Base-by-base conservation (phyloP, 1,284 basidiomycete genomes). In the Mycena citricolor region DNA sequence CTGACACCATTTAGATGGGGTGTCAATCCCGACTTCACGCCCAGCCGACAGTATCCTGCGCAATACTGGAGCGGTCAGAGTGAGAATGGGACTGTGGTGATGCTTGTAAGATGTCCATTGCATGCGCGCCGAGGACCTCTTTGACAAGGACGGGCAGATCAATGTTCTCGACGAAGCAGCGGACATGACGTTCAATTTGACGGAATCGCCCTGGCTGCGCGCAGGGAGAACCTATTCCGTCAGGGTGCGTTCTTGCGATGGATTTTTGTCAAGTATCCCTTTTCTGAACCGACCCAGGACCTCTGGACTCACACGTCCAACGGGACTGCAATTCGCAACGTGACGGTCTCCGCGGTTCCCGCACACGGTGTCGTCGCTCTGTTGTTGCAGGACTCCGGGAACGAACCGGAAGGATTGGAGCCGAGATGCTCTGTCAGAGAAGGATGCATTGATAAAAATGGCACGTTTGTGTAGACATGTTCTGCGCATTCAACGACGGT, bases 1-100 rank as follows among this genome's bases (percentile, higher is more conserved):
- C 68, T 83, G 42, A 71, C 77, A 21, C 82, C 83, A 8, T 85
- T 84, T 67, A 66, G 79, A 52, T 84, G 83, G 83, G 82, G 83
- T 6, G 57, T 76, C 40, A 79, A 79, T 47, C 68, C 76, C 8
- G 65, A 80, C 55, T 80, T 73, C 63, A 71, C 71, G 17, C 69
- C 62, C 51, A 72, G 79, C 52, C 54, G 57, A 10, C 67, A 68
- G 4, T 69, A 75, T 52, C 78, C 79, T 4, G 76, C 79, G 5
- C 71, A 78, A 47, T 80, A 75, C 52, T 81, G 79, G 78, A 79
- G 76, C 45, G 79, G 79, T 8, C 64, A 70, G 44, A 72, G 70
- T 29, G 62, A 77, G 54, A 74, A 79, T 41, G 79, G 79, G 32
- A 74, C 71, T 4, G 64, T 79, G 3, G 64, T 80, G 44, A 80